Conservation (phyloP, 768 basidiomycete genomes). For the Lentinus brumalis region DNA sequence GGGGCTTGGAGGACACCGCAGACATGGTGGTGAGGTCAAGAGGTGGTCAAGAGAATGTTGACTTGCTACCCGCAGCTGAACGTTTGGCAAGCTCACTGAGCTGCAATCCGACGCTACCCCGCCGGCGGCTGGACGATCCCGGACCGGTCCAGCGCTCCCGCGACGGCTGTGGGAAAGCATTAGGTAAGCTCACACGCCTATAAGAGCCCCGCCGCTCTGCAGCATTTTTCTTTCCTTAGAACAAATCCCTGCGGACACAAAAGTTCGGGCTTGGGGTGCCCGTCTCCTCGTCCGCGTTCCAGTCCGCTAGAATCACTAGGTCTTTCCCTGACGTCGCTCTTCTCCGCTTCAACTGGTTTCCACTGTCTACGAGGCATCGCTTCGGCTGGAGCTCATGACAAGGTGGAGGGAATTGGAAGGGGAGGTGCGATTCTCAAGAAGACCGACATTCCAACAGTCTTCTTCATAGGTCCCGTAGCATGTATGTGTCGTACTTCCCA, state of each 20-base stretch:
- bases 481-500: background rate
- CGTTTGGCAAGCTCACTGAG: background rate
- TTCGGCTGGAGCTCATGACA: conserved; percentile 74
- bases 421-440: conserved; percentile 30
- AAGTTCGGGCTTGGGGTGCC: conserved; percentile 89
- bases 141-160: conserved; percentile 5
- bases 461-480: background rate
- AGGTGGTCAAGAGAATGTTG: background rate
- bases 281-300: conserved; percentile 95
- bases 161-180: conserved; percentile 40
- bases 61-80: too few relatives aligned
- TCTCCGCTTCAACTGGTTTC: conserved; percentile 48
- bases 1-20: conserved; percentile 41
- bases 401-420: conserved; percentile 39
- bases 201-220: conserved; percentile 24
- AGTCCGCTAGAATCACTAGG: conserved; percentile 72
- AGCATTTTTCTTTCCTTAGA: conserved; percentile 38
- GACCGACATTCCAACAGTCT: conserved; percentile 35
- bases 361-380: conserved; percentile 65
- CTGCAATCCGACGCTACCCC: conserved; percentile 2
- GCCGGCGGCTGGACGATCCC: conserved; percentile 1
- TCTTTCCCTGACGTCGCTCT: conserved; percentile 24
- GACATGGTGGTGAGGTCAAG: conserved; percentile 47
- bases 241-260: conserved; percentile 83
- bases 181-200: conserved; percentile 42